phyloP scores from a whole-genome alignment of 2,329 filamentous ascomycete genomes.

The Plenodomus tracheiphilus region DNA sequence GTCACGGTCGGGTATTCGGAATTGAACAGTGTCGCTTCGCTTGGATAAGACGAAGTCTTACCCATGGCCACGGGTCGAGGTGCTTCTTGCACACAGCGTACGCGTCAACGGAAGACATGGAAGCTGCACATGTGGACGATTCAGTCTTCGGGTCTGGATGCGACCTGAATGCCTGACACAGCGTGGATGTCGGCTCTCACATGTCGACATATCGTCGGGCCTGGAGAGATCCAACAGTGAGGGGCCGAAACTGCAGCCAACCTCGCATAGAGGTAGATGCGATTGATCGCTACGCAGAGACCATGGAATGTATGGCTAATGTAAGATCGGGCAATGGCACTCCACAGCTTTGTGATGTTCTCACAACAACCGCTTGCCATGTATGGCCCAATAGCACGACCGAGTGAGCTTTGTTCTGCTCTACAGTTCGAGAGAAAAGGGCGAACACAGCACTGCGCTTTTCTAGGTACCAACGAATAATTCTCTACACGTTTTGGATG shows the following conservation, averaged over 20 bases:
- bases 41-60: neutral
- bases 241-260: neutral
- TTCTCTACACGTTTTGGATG: too few relatives aligned
- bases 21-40: neutral
- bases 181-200: neutral
- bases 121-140: neutral
- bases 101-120: neutral
- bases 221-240: neutral
- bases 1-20: neutral
- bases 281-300: neutral
- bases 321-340: too few relatives aligned
- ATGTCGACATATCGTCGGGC: neutral
- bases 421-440: too few relatives aligned
- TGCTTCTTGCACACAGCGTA: neutral
- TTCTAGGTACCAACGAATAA: too few relatives aligned
- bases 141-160: neutral
- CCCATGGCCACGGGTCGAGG: neutral
- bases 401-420: too few relatives aligned
- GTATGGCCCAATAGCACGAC: too few relatives aligned
- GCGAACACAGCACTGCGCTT: too few relatives aligned
- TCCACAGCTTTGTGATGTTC: too few relatives aligned
- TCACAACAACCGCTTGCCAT: too few relatives aligned
- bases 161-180: neutral
- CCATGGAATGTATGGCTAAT: too few relatives aligned
- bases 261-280: neutral